Percentiles rank a stretch among this genome's conserved stretches.
Evolutionary conservation across 768 basidiomycete species (phyloP).

Genomic region (Auricularia sp.): DNA sequence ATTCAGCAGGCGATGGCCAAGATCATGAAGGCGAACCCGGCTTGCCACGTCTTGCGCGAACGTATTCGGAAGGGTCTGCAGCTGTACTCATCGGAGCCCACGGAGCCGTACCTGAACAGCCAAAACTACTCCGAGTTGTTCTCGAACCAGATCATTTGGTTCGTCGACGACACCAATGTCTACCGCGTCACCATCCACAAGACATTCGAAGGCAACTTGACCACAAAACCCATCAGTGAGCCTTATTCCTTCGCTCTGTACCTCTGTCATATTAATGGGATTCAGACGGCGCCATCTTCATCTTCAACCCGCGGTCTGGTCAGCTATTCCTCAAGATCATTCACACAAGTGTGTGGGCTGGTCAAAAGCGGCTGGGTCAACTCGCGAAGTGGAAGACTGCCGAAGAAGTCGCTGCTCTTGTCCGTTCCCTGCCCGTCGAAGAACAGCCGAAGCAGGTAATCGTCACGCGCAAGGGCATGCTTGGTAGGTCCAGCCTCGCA

Average conservation of each 20-base stretch:
- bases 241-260: not conserved
- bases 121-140: constrained; percentile 95
- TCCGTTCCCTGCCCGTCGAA: constrained; percentile 97
- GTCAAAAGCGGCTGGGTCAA: constrained; percentile 98
- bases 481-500: constrained; percentile 42
- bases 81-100: constrained; percentile 97
- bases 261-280: constrained; percentile 4
- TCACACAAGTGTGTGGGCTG: constrained; percentile 99
- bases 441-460: constrained; percentile 99
- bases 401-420: constrained; percentile 97
- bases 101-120: constrained; percentile 97
- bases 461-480: constrained; percentile 99
- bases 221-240: constrained; percentile 92
- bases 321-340: constrained; percentile 98
- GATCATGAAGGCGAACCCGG: constrained; percentile 99
- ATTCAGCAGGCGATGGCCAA: constrained; percentile 99
- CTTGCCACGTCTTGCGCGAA: constrained; percentile 92
- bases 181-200: constrained; percentile 99
- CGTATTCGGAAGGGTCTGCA: constrained; percentile 98
- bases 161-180: constrained; percentile 99
- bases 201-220: constrained; percentile 99
- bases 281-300: constrained; percentile 89
- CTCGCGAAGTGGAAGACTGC: constrained; percentile 99
- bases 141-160: constrained; percentile 99
- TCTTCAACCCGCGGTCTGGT: constrained; percentile 98